These are phyloP conservation scores for Mucor mucedo DNA, from an alignment of 371 early-diverging fungal species.

Conservation along the genomic window DNA sequence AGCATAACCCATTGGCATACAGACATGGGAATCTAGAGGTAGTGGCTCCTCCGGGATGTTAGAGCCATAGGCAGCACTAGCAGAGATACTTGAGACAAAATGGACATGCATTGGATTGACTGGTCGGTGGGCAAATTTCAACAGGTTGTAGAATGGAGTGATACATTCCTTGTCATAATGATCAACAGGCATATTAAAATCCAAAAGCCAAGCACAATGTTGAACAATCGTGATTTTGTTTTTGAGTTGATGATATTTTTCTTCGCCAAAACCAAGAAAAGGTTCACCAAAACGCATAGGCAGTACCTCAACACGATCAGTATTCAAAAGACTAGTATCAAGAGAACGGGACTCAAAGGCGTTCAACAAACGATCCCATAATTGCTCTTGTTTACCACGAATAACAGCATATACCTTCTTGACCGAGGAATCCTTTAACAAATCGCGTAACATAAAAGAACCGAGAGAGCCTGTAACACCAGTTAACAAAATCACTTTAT, in stretches of 20 bases:
- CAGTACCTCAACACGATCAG: constrained; percentile 15
- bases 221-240: constrained; percentile 39
- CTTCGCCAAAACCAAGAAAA: constrained; percentile 32
- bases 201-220: constrained; percentile 42
- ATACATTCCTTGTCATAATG: constrained; percentile 44
- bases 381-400: constrained; percentile 26
- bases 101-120: constrained; percentile 44
- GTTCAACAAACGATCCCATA: constrained; percentile 24
- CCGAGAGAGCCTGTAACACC: constrained; percentile 55
- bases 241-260: constrained; percentile 27
- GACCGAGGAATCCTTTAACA: constrained; percentile 29
- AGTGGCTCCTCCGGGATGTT: constrained; percentile 32
- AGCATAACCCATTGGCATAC: constrained; percentile 51
- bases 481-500: constrained; percentile 41
- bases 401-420: constrained; percentile 40
- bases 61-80: constrained; percentile 16
- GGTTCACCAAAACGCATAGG: constrained; percentile 31
- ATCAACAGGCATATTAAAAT: constrained; percentile 38
- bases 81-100: constrained; percentile 42
- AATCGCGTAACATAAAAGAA: constrained; percentile 38
- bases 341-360: constrained; percentile 36
- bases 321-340: constrained; percentile 13
- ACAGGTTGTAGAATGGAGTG: constrained; percentile 37
- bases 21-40: constrained; percentile 32
- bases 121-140: constrained; percentile 40